Percentiles rank a stretch among this genome's conserved stretches.
These are phyloP conservation scores for Fusarium acutatum DNA, from an alignment of 2,329 filamentous ascomycete genomes.

Conservation along the genomic window DNA sequence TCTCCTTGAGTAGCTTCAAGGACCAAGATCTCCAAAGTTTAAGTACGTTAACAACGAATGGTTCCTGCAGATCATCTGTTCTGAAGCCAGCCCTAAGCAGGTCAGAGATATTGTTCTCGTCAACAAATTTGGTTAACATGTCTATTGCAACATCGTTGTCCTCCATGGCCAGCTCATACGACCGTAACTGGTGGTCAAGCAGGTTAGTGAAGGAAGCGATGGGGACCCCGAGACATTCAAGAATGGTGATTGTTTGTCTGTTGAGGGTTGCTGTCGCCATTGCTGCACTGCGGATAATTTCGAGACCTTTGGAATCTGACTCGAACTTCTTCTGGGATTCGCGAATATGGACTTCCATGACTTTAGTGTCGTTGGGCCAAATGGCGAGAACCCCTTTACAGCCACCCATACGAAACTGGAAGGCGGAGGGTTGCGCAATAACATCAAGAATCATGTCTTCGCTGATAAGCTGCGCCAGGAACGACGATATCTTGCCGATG, in stretches of 20 bases:
- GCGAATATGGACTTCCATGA: conserved; percentile 78
- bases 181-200: conserved; percentile 71
- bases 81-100: conserved; percentile 87
- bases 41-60: conserved; percentile 82
- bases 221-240: conserved; percentile 79
- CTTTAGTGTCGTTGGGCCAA: conserved; percentile 73
- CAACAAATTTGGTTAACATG: conserved; percentile 78
- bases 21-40: conserved; percentile 89
- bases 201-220: conserved; percentile 73
- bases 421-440: conserved; percentile 75
- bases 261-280: conserved; percentile 85
- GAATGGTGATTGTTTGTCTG: conserved; percentile 86
- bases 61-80: conserved; percentile 67
- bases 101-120: conserved; percentile 84
- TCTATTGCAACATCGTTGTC: conserved; percentile 70
- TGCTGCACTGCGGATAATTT: conserved; percentile 84
- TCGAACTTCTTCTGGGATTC: conserved; percentile 90
- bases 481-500: conserved; percentile 87
- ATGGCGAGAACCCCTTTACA: conserved; percentile 88
- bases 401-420: conserved; percentile 91
- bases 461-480: conserved; percentile 77
- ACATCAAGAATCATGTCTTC: conserved; percentile 71
- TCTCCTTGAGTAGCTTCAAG: conserved; percentile 90
- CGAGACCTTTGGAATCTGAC: conserved; percentile 74
- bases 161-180: conserved; percentile 75